A percentile compares a stretch with the other conserved stretches of the same genome.
phyloP scores from a whole-genome alignment of 208 protist species.

The Leptomonas seymouri region DNA sequence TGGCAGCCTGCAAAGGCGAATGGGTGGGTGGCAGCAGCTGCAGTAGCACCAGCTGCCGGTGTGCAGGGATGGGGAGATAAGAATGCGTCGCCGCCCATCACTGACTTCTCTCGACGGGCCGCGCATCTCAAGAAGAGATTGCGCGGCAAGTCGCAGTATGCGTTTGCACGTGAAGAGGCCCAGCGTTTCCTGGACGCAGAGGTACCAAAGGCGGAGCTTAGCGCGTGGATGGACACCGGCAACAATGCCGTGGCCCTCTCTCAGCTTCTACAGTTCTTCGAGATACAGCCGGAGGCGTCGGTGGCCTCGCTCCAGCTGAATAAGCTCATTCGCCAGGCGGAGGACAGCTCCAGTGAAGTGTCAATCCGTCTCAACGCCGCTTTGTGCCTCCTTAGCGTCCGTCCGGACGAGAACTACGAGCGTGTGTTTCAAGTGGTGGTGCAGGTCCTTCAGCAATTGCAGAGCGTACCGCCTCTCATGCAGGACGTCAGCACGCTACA shows the following conservation, averaged over 20 bases:
- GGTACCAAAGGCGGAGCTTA: conserved; percentile 62
- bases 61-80: neutral
- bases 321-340: conserved; percentile 59
- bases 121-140: conserved; percentile 66
- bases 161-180: conserved; percentile 66
- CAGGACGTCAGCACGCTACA: neutral
- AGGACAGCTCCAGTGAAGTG: conserved; percentile 37
- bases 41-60: neutral
- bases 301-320: conserved; percentile 64
- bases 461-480: neutral
- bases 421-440: conserved; percentile 62
- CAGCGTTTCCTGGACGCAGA: conserved; percentile 83
- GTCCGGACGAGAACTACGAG: conserved; percentile 81
- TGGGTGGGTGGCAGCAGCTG: conserved; percentile 4
- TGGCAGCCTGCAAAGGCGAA: conserved; percentile 6
- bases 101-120: conserved; percentile 54
- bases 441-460: conserved; percentile 40
- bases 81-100: neutral
- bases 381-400: conserved; percentile 33
- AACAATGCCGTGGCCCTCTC: conserved; percentile 71
- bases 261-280: conserved; percentile 79
- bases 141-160: conserved; percentile 62
- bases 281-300: conserved; percentile 69
- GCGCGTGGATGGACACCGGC: conserved; percentile 74
- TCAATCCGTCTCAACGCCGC: conserved; percentile 41